Conservation (phyloP, 306 rosid species). For the Vachellia pachyceras region DNA sequence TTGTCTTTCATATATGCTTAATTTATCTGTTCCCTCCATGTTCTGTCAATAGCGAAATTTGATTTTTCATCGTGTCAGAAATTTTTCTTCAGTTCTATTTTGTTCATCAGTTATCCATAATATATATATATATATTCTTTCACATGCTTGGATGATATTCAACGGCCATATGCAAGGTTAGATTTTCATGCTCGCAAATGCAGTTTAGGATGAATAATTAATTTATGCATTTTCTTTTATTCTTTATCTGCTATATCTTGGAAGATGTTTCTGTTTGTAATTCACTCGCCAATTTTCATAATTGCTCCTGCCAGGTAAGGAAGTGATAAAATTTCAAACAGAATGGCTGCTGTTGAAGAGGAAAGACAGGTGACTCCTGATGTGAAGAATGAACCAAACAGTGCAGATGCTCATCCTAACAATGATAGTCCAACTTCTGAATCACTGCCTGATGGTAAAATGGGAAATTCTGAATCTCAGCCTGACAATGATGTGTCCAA, state of each 20-base stretch:
- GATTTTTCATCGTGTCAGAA: constrained; percentile 3
- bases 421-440: constrained; percentile 36
- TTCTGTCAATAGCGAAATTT: not conserved
- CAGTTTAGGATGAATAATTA: constrained; percentile 12
- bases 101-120: not conserved
- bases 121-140: not conserved
- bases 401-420: constrained; percentile 35
- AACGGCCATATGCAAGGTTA: not conserved
- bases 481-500: constrained; percentile 35
- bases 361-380: constrained; percentile 45
- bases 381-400: constrained; percentile 32
- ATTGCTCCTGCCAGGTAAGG: constrained; percentile 29
- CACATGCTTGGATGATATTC: not conserved
- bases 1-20: not conserved
- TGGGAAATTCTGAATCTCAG: constrained; percentile 26
- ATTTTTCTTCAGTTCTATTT: not conserved
- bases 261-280: not conserved
- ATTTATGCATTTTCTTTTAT: constrained; percentile 16
- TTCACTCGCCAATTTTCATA: constrained; percentile 1
- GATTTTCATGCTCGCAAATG: not conserved
- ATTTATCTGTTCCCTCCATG: not conserved
- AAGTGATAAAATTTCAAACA: constrained; percentile 48
- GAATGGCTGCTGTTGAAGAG: constrained; percentile 57
- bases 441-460: constrained; percentile 20
- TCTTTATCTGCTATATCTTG: not conserved